Evolutionary conservation across 83 land plant genomes (phyloP).

Genomic region (Larix sibirica): DNA sequence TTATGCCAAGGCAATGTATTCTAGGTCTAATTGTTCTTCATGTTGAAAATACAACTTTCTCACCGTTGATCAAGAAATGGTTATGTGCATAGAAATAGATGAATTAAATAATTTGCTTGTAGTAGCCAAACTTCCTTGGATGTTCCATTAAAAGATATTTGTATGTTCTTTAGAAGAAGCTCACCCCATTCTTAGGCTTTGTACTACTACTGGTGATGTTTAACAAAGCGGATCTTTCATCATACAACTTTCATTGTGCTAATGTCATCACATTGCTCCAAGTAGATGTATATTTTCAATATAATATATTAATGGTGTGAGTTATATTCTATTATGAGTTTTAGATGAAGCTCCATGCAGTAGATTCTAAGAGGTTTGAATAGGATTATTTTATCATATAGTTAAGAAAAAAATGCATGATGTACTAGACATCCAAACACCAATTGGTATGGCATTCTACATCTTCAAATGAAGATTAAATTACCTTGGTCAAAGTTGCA

Average conservation of each 20-base stretch:
- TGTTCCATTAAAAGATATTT: too few species aligned
- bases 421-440: background rate
- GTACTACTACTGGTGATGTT: slow-evolving; percentile 91
- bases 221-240: slow-evolving; percentile 95
- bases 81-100: too few species aligned
- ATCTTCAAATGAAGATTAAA: background rate
- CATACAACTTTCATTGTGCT: slow-evolving; percentile 88
- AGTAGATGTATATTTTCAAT: slow-evolving; percentile 37
- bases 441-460: background rate
- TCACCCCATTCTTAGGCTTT: slow-evolving; percentile 18
- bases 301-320: background rate
- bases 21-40: too few species aligned
- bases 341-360: background rate
- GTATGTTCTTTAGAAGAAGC: too few species aligned
- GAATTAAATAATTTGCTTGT: too few species aligned
- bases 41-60: too few species aligned
- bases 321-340: background rate
- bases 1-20: too few species aligned
- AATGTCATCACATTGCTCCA: slow-evolving; percentile 93
- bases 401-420: background rate
- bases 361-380: background rate
- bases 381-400: background rate
- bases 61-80: too few species aligned
- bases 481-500: background rate
- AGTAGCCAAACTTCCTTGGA: too few species aligned